phyloP scores from a whole-genome alignment of 345 rosid genomes.

The Eutrema heterophyllum region DNA sequence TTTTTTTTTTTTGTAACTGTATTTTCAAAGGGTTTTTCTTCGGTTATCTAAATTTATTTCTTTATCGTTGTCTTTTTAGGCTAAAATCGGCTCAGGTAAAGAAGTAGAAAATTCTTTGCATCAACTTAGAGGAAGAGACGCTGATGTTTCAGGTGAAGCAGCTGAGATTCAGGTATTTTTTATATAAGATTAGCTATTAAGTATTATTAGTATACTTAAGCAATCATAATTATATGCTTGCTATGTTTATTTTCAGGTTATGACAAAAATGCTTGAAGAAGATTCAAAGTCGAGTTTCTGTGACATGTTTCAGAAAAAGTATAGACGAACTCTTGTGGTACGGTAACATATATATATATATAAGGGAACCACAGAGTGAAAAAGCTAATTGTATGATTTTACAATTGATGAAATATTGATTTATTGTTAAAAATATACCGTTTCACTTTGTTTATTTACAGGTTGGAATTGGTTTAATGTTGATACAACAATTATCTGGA shows the following conservation, averaged over 20 bases:
- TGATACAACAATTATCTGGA: slow-evolving; percentile 40
- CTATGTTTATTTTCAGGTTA: slow-evolving; percentile 22
- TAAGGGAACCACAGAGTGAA: background rate
- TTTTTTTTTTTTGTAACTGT: too few relatives aligned
- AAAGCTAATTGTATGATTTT: background rate
- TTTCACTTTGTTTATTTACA: background rate
- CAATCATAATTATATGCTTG: background rate
- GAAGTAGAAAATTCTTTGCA: slow-evolving; percentile 42
- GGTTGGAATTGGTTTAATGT: slow-evolving; percentile 38
- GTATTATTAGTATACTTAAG: background rate
- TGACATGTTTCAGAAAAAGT: slow-evolving; percentile 32
- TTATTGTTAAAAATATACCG: background rate
- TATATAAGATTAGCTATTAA: background rate
- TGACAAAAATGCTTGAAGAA: slow-evolving; percentile 16
- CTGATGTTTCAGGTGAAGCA: slow-evolving; percentile 46
- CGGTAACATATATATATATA: background rate
- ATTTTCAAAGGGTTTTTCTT: background rate
- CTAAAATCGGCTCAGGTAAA: slow-evolving; percentile 35
- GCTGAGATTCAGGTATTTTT: slow-evolving; percentile 37
- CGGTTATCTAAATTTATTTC: background rate
- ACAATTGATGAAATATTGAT: background rate
- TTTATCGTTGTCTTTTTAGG: slow-evolving; percentile 21
- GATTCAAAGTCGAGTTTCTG: slow-evolving; percentile 18
- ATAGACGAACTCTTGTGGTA: slow-evolving; percentile 30
- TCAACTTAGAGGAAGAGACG: slow-evolving; percentile 38